Base-by-base conservation (phyloP, 805 yeast genomes). In the Metschnikowia kunwiensis region DNA sequence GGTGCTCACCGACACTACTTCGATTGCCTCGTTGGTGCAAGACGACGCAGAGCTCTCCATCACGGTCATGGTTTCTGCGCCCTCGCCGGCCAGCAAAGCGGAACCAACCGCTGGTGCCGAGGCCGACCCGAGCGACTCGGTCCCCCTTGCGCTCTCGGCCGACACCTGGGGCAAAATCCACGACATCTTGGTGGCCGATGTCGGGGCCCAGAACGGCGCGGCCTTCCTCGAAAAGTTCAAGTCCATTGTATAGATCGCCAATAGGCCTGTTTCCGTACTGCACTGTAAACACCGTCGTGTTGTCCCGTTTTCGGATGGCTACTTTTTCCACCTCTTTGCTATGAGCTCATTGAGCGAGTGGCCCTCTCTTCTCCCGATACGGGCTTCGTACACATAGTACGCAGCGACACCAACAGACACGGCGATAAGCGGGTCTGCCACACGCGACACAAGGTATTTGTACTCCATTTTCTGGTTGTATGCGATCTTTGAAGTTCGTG, bases 341-440 rank as follows among this genome's bases (percentile, higher is more conserved):
- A 78, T 42, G 34, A 82, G 60, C 42, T 78, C 83, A 43, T 73
- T 70, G 50, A 83, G 58, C 2, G 72, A 58, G 43, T 80, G 86
- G 9, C 86, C 87, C 33, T 69, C 71, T 22, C 70, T 69, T 46
- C 85, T 67, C 2, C 74, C 76, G 1, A 68, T 68, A 47, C 84
- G 67, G 41, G 54, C 60, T 53, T 84, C 94, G 46, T 80, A 78
- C 7, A 78, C 60, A 45, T 74, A 80, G 55, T 78, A 84, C 4
- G 87, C 77, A 6, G 74, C 59, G 0, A 73, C 68, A 1, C 94
- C 94, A 2, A 82, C 70, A 0, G 68, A 53, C 3, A 82, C 50
- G 2, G 83, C 89, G 44, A 81, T 72, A 2, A 80, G 18, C 5
- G 91, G 87, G 54, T 84, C 94, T 7, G 73, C 54, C 44, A 67